phyloP scores from a whole-genome alignment of 768 basidiomycete genomes.

The Termitomyces sp. region DNA sequence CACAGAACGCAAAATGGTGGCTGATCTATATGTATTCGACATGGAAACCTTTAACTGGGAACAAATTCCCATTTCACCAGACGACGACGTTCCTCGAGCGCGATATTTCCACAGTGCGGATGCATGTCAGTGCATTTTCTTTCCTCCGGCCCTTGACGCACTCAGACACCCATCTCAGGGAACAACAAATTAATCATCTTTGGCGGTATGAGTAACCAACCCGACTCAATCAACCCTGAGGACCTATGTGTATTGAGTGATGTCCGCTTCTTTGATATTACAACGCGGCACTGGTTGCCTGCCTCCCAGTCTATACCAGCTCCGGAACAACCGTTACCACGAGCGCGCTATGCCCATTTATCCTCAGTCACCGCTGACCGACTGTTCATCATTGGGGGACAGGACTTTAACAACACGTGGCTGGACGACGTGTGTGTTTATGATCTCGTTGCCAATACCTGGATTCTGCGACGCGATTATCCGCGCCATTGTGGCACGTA shows the following conservation, averaged over 20 bases:
- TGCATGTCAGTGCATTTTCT: constrained; percentile 45
- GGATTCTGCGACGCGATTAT: constrained; percentile 79
- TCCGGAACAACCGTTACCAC: constrained; percentile 56
- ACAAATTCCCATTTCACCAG: constrained; percentile 50
- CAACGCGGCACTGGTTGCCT: constrained; percentile 67
- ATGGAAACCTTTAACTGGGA: constrained; percentile 80
- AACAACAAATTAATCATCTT: constrained; percentile 88
- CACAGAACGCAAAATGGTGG: constrained; percentile 81
- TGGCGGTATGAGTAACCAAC: constrained; percentile 89
- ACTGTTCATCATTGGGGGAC: constrained; percentile 91
- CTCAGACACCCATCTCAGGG: constrained; percentile 43
- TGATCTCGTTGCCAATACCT: constrained; percentile 66
- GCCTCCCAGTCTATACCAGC: constrained; percentile 30
- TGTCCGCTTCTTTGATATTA: constrained; percentile 83
- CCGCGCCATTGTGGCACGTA: constrained; percentile 96
- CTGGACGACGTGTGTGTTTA: constrained; percentile 90
- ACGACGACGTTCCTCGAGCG: constrained; percentile 71
- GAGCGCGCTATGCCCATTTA: constrained; percentile 91
- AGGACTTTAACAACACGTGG: constrained; percentile 92
- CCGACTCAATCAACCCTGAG: constrained; percentile 64
- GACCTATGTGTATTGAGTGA: constrained; percentile 92
- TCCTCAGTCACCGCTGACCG: constrained; percentile 81
- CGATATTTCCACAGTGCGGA: constrained; percentile 96
- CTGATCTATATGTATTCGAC: constrained; percentile 89
- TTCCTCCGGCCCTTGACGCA: not conserved